Conservation (phyloP, 2,329 filamentous ascomycete genomes). For the Pseudogymnoascus sp. region DNA sequence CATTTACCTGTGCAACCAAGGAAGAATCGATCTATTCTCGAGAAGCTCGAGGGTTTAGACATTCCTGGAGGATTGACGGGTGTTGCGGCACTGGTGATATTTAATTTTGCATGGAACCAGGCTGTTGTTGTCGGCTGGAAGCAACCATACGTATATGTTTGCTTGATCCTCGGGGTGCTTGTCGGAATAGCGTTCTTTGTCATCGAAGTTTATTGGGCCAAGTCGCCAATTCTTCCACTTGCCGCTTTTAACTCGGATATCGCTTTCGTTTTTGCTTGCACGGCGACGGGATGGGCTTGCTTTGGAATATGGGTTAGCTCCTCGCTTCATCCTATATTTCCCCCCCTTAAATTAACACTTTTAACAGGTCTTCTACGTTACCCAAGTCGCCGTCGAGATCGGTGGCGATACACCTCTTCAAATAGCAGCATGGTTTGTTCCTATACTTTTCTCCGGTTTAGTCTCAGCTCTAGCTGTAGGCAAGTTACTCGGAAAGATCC, state of each 20-base stretch:
- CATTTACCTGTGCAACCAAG: conserved; percentile 18
- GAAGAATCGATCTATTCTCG: conserved; percentile 12
- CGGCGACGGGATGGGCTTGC: conserved; percentile 12
- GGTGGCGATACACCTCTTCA: conserved; percentile 13
- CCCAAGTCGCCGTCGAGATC: conserved; percentile 11
- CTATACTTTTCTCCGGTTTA: conserved; percentile 13
- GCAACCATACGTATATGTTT: conserved; percentile 46
- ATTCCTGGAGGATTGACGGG: conserved; percentile 32
- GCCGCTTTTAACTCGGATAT: conserved; percentile 46
- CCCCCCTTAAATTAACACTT: background rate
- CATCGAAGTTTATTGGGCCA: conserved; percentile 37
- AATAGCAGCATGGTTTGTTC: conserved; percentile 15
- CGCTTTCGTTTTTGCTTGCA: conserved; percentile 34
- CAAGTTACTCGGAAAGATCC: conserved; percentile 11
- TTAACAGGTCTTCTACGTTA: conserved; percentile 12
- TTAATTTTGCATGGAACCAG: conserved; percentile 64
- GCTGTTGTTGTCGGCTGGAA: conserved; percentile 53
- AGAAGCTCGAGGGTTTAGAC: conserved; percentile 30
- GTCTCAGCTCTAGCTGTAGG: conserved; percentile 14
- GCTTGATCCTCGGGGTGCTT: conserved; percentile 47
- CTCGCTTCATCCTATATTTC: conserved; percentile 31
- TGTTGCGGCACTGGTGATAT: conserved; percentile 48
- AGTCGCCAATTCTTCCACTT: conserved; percentile 49
- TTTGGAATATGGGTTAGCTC: conserved; percentile 32
- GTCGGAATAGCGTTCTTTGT: conserved; percentile 47